Evolutionary conservation across 176 grass and related monocot genomes (phyloP).

Genomic region (Rhynchospora breviuscula): DNA sequence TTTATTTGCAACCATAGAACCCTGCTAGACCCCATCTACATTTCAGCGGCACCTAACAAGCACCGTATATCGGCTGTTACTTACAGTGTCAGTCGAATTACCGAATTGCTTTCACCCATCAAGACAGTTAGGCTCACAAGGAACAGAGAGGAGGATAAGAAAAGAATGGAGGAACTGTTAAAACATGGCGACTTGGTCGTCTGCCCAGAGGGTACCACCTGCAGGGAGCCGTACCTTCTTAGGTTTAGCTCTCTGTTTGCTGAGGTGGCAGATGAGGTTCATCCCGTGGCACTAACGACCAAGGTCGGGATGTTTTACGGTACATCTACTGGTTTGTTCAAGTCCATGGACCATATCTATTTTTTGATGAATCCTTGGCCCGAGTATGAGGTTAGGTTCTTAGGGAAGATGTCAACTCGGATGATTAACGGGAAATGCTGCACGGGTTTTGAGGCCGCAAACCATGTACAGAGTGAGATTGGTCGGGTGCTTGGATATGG

Average conservation of each 20-base stretch:
- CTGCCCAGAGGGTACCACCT: slow-evolving; percentile 94
- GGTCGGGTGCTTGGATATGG: slow-evolving; percentile 42
- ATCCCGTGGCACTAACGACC: slow-evolving; percentile 52
- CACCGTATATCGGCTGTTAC: slow-evolving; percentile 44
- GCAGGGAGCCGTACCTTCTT: slow-evolving; percentile 64
- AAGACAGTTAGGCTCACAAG: slow-evolving; percentile 53
- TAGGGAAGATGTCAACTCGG: slow-evolving; percentile 38
- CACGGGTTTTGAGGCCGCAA: slow-evolving; percentile 49
- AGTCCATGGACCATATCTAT: slow-evolving; percentile 70
- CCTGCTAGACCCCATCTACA: slow-evolving; percentile 67
- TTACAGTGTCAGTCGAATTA: slow-evolving; percentile 65
- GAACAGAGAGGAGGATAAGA: slow-evolving; percentile 47
- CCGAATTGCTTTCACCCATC: slow-evolving; percentile 65
- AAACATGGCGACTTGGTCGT: slow-evolving; percentile 48
- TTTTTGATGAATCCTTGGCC: slow-evolving; percentile 76
- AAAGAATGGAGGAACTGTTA: slow-evolving; percentile 45
- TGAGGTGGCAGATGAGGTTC: slow-evolving; percentile 40
- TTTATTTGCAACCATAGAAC: slow-evolving; percentile 92
- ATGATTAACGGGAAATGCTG: slow-evolving; percentile 21
- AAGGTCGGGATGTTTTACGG: slow-evolving; percentile 69
- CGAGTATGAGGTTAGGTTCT: slow-evolving; percentile 45
- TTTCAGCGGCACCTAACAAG: slow-evolving; percentile 49
- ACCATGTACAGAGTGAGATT: slow-evolving; percentile 59
- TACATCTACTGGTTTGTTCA: slow-evolving; percentile 44
- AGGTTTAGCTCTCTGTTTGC: slow-evolving; percentile 65